Conservation (phyloP, 352 stramenopile genomes). For the Phytophthora chlamydospora region DNA sequence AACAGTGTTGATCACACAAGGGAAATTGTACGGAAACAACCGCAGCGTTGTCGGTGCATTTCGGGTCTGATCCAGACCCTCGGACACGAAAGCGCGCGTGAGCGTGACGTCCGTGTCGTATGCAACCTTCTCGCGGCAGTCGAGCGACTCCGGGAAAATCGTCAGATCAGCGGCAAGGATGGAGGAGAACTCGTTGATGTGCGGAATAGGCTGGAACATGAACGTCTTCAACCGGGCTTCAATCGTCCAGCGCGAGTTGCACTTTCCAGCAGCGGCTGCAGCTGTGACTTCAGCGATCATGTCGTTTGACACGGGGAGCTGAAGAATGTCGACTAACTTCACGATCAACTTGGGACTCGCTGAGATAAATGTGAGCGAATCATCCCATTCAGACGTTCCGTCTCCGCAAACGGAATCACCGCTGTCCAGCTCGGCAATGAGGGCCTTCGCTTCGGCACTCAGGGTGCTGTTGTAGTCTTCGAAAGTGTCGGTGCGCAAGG, state of each 20-base stretch:
- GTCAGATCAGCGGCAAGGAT: slow-evolving; percentile 40
- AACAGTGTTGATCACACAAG: slow-evolving; percentile 32
- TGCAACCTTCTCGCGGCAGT: slow-evolving; percentile 22
- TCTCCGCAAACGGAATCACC: slow-evolving; percentile 27
- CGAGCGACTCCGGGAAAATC: slow-evolving; percentile 37
- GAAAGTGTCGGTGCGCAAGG: slow-evolving; percentile 34
- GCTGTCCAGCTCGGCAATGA: slow-evolving; percentile 29
- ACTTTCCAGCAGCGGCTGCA: slow-evolving; percentile 10
- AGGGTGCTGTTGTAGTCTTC: slow-evolving; percentile 36
- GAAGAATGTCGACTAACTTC: slow-evolving; percentile 25
- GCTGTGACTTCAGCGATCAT: slow-evolving; percentile 30
- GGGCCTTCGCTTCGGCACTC: slow-evolving; percentile 12
- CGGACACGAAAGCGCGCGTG: slow-evolving; percentile 34
- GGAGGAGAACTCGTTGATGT: slow-evolving; percentile 41
- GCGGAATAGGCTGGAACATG: slow-evolving; percentile 42
- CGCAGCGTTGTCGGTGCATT: slow-evolving; percentile 39
- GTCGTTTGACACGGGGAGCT: slow-evolving; percentile 31
- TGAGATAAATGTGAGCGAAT: slow-evolving; percentile 38
- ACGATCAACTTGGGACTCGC: slow-evolving; percentile 30
- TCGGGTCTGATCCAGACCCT: slow-evolving; percentile 39
- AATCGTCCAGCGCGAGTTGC: slow-evolving; percentile 35
- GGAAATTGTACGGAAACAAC: slow-evolving; percentile 46
- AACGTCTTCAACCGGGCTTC: slow-evolving; percentile 37
- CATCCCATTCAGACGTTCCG: slow-evolving; percentile 31
- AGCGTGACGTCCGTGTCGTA: slow-evolving; percentile 23